Percentiles rank a stretch among this genome's conserved stretches.
Evolutionary conservation across 2,329 filamentous ascomycete genomes (phyloP).

Genomic region (Penicillium sp.): DNA sequence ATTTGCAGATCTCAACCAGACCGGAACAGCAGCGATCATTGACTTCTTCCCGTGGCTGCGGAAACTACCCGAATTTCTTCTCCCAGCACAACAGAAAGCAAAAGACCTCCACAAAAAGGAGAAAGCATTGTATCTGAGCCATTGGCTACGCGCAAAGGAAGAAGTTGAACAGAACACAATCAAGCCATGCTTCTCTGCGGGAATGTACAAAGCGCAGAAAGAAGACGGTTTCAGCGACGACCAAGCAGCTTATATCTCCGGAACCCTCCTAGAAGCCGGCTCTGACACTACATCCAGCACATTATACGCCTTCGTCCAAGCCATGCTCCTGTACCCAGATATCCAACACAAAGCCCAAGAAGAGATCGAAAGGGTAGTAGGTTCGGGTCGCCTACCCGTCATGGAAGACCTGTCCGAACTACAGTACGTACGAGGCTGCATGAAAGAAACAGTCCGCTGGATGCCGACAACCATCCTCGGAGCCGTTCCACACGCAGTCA

Average conservation of each 20-base stretch:
- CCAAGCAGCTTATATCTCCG: constrained; percentile 35
- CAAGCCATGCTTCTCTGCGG: constrained; percentile 32
- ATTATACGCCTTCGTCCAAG: constrained; percentile 50
- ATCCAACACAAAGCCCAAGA: constrained; percentile 44
- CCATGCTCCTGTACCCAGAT: constrained; percentile 50
- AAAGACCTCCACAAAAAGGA: constrained; percentile 48
- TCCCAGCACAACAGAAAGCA: constrained; percentile 41
- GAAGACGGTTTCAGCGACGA: constrained; percentile 34
- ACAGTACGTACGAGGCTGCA: constrained; percentile 36
- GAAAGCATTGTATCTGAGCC: constrained; percentile 42
- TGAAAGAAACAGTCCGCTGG: constrained; percentile 42
- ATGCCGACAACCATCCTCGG: constrained; percentile 48
- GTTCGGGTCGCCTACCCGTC: constrained; percentile 29
- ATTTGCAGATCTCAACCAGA: constrained; percentile 46
- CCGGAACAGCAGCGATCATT: constrained; percentile 45
- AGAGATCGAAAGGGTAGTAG: constrained; percentile 38
- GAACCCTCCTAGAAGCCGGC: constrained; percentile 44
- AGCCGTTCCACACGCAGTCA: constrained; percentile 49
- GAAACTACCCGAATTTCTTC: constrained; percentile 44
- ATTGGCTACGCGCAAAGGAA: constrained; percentile 46
- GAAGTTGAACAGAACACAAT: constrained; percentile 31
- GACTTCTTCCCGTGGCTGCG: constrained; percentile 51
- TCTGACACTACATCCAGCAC: constrained; percentile 54
- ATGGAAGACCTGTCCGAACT: constrained; percentile 33
- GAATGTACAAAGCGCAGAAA: constrained; percentile 34